Evolutionary conservation across 805 yeast genomes (phyloP).

Genomic region (Kodamaea neixiangensis): DNA sequence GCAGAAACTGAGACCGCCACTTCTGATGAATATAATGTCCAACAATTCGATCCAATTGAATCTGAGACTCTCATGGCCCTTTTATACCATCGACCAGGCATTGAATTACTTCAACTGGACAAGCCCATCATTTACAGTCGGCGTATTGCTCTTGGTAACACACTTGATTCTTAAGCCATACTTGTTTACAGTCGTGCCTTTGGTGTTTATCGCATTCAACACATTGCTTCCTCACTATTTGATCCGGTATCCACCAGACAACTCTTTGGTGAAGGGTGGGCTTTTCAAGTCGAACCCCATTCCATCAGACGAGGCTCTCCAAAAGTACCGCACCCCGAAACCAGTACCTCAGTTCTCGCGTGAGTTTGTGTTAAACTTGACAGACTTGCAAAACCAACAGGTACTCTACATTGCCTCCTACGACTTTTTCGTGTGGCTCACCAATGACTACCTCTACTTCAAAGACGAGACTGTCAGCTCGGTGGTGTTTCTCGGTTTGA

Average conservation of each 20-base stretch:
- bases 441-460: conserved; percentile 62
- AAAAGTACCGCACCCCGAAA: conserved; percentile 52
- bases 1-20: conserved; percentile 64
- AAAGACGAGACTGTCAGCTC: conserved; percentile 61
- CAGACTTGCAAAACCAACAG: conserved; percentile 85
- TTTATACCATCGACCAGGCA: conserved; percentile 58
- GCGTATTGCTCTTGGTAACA: conserved; percentile 51
- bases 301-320: conserved; percentile 52
- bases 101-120: conserved; percentile 64
- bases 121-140: conserved; percentile 61
- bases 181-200: conserved; percentile 54
- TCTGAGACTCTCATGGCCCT: conserved; percentile 62
- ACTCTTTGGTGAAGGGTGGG: conserved; percentile 18
- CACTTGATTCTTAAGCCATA: conserved; percentile 63
- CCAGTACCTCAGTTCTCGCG: conserved; percentile 79
- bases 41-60: conserved; percentile 63
- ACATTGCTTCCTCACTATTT: conserved; percentile 70
- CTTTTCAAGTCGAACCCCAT: conserved; percentile 25
- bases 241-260: conserved; percentile 64
- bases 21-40: conserved; percentile 71
- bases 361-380: conserved; percentile 74
- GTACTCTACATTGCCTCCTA: conserved; percentile 59
- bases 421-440: conserved; percentile 53
- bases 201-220: conserved; percentile 51
- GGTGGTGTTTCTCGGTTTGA: conserved; percentile 45